These are phyloP conservation scores for Geotrichum cucujoidarum DNA, from an alignment of 1,139 yeast species.

Conservation along the genomic window DNA sequence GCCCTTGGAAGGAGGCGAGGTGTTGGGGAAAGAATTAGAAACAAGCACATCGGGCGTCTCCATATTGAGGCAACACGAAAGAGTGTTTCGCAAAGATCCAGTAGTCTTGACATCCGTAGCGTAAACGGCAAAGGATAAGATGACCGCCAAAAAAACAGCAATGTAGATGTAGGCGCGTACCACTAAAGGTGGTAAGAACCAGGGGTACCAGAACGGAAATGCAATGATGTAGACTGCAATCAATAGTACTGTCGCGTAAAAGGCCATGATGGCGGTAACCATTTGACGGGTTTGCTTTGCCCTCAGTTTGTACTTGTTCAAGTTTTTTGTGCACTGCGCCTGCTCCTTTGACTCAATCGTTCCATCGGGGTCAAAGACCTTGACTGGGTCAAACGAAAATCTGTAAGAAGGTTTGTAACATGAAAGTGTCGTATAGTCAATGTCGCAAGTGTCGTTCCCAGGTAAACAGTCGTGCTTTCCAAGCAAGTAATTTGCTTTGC, in stretches of 20 bases:
- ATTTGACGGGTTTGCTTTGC: no score
- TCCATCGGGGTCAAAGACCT: neutral
- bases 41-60: neutral
- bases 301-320: neutral
- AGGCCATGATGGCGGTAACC: no score
- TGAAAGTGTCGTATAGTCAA: neutral
- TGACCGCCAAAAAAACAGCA: neutral
- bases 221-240: neutral
- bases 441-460: neutral
- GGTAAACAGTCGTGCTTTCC: neutral
- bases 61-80: neutral
- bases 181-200: neutral
- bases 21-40: neutral
- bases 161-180: neutral
- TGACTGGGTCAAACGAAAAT: neutral
- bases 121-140: neutral
- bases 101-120: neutral
- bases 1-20: neutral
- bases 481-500: neutral
- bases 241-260: no score
- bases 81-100: no score
- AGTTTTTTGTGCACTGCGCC: neutral
- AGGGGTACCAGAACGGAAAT: neutral
- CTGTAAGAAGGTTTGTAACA: neutral
- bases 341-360: neutral